Percentiles rank a stretch among this genome's conserved stretches.
Conservation (phyloP, 768 basidiomycete species). For the Calocera viscosa region DNA sequence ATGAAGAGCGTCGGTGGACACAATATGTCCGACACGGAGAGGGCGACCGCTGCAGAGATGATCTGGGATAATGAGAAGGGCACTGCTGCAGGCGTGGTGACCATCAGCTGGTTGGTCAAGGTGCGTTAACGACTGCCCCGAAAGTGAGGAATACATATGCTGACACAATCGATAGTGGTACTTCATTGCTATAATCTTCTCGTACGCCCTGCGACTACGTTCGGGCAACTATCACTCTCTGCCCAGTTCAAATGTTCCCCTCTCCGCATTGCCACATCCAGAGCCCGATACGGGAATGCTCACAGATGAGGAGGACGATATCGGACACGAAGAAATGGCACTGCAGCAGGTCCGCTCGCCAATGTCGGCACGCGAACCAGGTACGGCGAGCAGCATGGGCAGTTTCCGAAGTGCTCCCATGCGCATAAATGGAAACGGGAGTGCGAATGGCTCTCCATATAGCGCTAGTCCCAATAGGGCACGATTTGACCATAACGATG, state of each 20-base stretch:
- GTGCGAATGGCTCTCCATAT: not conserved
- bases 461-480: not conserved
- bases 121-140: slow-evolving; percentile 33
- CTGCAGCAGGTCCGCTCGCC: not conserved
- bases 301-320: not conserved
- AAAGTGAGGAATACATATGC: not conserved
- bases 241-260: slow-evolving; percentile 29
- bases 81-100: slow-evolving; percentile 59
- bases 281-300: not conserved
- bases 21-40: slow-evolving; percentile 51
- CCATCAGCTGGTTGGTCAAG: slow-evolving; percentile 79
- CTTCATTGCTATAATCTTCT: slow-evolving; percentile 81
- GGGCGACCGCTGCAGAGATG: slow-evolving; percentile 55
- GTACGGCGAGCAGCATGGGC: not conserved
- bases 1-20: slow-evolving; percentile 45
- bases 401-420: not conserved
- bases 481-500: not conserved
- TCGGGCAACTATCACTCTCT: slow-evolving; percentile 81
- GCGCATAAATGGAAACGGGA: not conserved
- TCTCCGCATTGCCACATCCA: not conserved
- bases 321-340: not conserved
- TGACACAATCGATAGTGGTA: slow-evolving; percentile 49
- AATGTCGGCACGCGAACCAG: not conserved
- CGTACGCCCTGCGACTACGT: slow-evolving; percentile 83
- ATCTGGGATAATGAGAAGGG: slow-evolving; percentile 90